Percentiles rank a stretch among this genome's conserved stretches.
Evolutionary conservation across 31 red algal species (phyloP).

Genomic region (Odonthalia washingtoniensis): DNA sequence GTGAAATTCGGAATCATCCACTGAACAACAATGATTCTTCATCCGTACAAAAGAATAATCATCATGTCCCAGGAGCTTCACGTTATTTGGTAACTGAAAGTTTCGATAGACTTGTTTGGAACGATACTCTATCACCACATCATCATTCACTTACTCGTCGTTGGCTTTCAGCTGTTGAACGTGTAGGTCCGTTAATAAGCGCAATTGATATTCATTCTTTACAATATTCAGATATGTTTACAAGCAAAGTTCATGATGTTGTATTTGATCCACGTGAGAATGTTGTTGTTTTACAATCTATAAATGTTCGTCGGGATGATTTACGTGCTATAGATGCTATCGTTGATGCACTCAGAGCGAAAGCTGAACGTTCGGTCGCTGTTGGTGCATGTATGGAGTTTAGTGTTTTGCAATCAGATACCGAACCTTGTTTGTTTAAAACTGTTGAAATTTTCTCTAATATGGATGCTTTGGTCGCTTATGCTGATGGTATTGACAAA

Average conservation of each 20-base stretch:
- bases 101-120: constrained; percentile 17
- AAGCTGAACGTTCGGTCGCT: constrained; percentile 56
- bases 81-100: constrained; percentile 75
- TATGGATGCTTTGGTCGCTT: constrained; percentile 26
- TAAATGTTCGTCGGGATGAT: constrained; percentile 46
- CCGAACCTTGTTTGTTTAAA: constrained; percentile 66
- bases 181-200: constrained; percentile 45
- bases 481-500: constrained; percentile 55
- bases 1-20: constrained; percentile 31
- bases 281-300: constrained; percentile 70
- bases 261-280: constrained; percentile 64
- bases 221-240: constrained; percentile 72
- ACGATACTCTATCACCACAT: background rate
- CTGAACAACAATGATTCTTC: background rate
- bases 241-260: constrained; percentile 58
- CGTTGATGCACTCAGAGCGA: constrained; percentile 31
- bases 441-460: constrained; percentile 63
- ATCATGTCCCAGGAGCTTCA: no score
- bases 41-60: background rate
- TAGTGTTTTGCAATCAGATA: constrained; percentile 50
- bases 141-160: constrained; percentile 29
- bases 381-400: constrained; percentile 72
- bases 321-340: constrained; percentile 33
- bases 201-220: constrained; percentile 52
- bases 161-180: constrained; percentile 71